A percentile compares a stretch with the other conserved stretches of the same genome.
Conservation (phyloP, 106 monocot species). For the Acanthochlamys bracteata region DNA sequence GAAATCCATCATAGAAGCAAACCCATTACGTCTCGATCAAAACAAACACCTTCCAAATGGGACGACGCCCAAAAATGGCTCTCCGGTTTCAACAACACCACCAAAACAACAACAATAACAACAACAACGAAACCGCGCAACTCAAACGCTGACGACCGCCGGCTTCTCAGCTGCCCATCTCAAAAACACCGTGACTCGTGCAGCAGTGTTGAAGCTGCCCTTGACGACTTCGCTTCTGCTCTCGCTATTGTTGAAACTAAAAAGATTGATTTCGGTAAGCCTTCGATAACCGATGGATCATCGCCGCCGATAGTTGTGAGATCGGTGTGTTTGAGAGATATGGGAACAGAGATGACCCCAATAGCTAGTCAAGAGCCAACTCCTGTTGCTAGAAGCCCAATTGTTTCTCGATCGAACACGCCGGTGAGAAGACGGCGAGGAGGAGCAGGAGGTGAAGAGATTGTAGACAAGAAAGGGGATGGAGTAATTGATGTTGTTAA, state of each 20-base stretch:
- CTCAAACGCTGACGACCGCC: slow-evolving; percentile 82
- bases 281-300: slow-evolving; percentile 14
- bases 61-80: slow-evolving; percentile 99
- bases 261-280: slow-evolving; percentile 56
- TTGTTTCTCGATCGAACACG: no score
- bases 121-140: slow-evolving; percentile 51
- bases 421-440: no score
- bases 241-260: slow-evolving; percentile 50
- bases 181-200: slow-evolving; percentile 71
- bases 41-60: slow-evolving; percentile 91
- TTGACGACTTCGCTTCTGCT: slow-evolving; percentile 24
- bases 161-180: slow-evolving; percentile 50
- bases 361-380: slow-evolving; percentile 86
- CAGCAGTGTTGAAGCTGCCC: slow-evolving; percentile 58
- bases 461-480: background rate
- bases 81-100: slow-evolving; percentile 38
- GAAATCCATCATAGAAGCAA: slow-evolving; percentile 7
- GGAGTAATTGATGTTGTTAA: slow-evolving; percentile 15
- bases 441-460: no score
- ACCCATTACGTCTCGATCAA: slow-evolving; percentile 28
- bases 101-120: slow-evolving; percentile 1
- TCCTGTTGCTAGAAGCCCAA: slow-evolving; percentile 26
- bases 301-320: slow-evolving; percentile 22
- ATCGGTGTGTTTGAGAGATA: slow-evolving; percentile 66
- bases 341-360: slow-evolving; percentile 96